phyloP scores from a whole-genome alignment of 2,329 filamentous ascomycete species.

The Pseudocercospora vitis region DNA sequence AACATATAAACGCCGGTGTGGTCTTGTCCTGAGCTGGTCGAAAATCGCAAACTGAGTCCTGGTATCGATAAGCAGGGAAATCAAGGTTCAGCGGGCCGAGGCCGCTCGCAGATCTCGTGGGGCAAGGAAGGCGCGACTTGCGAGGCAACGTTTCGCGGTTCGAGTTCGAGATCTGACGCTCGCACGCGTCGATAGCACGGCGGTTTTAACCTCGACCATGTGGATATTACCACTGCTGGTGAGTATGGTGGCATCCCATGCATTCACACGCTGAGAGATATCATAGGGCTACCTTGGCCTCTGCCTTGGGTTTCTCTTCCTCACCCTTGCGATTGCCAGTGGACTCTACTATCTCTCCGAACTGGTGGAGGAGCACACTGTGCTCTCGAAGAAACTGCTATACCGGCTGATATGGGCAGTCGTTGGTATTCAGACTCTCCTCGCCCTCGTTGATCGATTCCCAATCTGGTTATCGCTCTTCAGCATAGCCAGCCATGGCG shows the following conservation, averaged over 20 bases:
- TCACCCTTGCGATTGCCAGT: conserved; percentile 95
- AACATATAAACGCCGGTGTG: background rate
- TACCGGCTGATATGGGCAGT: conserved; percentile 81
- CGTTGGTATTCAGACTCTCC: conserved; percentile 69
- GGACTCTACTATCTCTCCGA: conserved; percentile 98
- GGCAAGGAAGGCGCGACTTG: background rate
- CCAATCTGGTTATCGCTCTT: conserved; percentile 72
- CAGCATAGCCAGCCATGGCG: conserved; percentile 74
- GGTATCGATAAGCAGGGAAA: conserved; percentile 1
- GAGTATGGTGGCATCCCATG: too few relatives aligned
- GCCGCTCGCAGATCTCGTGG: background rate
- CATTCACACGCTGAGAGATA: conserved; percentile 15
- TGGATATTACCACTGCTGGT: conserved; percentile 86
- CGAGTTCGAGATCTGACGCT: background rate
- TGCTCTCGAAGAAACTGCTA: conserved; percentile 84
- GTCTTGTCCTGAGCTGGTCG: background rate
- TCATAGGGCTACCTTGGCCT: conserved; percentile 75
- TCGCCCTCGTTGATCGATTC: conserved; percentile 82
- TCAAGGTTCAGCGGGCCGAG: background rate
- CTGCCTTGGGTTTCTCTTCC: conserved; percentile 84
- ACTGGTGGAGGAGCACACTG: conserved; percentile 95
- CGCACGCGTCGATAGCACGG: background rate
- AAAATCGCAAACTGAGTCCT: conserved; percentile 3
- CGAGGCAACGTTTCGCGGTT: conserved; percentile 3
- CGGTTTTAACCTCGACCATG: conserved; percentile 63